These are phyloP conservation scores for Talinum fruticosum DNA, from an alignment of 148 eudicot genomes.

Conservation along the genomic window DNA sequence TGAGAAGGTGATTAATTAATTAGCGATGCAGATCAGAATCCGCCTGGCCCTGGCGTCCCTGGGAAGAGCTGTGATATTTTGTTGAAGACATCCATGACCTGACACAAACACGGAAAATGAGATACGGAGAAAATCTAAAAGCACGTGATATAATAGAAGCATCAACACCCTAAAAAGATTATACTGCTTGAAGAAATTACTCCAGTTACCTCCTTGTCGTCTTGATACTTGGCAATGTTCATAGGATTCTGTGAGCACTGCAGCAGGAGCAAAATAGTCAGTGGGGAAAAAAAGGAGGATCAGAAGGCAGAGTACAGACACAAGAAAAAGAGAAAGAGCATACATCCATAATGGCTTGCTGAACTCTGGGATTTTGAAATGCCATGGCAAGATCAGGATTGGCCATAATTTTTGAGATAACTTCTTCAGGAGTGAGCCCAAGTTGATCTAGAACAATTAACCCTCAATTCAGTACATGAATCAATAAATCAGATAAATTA, in stretches of 20 bases:
- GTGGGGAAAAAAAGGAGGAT: background rate
- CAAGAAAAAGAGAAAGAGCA: conserved; percentile 17
- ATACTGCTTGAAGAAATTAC: background rate
- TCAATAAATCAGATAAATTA: background rate
- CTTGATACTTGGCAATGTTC: conserved; percentile 87
- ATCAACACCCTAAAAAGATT: background rate
- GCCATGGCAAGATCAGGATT: conserved; percentile 98
- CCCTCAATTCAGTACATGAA: conserved; percentile 6
- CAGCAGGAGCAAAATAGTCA: conserved; percentile 18
- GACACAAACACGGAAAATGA: background rate
- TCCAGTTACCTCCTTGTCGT: conserved; percentile 77
- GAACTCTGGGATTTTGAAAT: conserved; percentile 95
- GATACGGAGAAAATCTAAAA: background rate
- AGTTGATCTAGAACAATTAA: conserved; percentile 60
- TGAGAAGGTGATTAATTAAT: background rate
- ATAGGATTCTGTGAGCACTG: conserved; percentile 92
- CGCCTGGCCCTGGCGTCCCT: conserved; percentile 54
- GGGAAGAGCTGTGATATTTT: conserved; percentile 95
- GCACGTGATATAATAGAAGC: background rate
- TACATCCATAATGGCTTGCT: conserved; percentile 98
- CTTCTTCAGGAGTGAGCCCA: conserved; percentile 96
- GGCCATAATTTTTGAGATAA: conserved; percentile 90
- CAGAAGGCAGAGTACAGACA: background rate
- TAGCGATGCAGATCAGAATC: conserved; percentile 21
- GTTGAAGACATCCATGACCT: conserved; percentile 98